phyloP scores from a whole-genome alignment of 78 protist genomes.

The Paulinella micropora region DNA sequence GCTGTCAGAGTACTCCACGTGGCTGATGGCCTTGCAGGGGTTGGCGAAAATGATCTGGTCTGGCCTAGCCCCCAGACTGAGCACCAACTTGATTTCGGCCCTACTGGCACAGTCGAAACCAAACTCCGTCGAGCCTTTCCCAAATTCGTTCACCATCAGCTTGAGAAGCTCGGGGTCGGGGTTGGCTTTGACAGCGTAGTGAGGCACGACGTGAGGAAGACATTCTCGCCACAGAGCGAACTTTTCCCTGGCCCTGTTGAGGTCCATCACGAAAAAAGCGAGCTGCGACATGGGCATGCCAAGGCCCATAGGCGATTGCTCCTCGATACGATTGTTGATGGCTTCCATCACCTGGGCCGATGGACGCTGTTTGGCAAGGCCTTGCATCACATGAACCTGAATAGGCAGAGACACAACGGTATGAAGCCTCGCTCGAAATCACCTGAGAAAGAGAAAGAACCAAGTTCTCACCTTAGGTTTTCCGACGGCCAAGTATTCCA shows the following conservation, averaged over 20 bases:
- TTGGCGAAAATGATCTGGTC: slow-evolving; percentile 27
- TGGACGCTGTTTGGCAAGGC: too few species aligned
- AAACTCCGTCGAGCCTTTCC: background rate
- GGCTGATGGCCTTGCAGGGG: slow-evolving; percentile 32
- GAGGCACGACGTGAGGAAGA: slow-evolving; percentile 23
- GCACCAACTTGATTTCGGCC: slow-evolving; percentile 20
- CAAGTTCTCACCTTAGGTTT: too few species aligned
- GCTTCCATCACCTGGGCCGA: too few species aligned
- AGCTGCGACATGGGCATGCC: too few species aligned
- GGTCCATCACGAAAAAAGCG: slow-evolving; percentile 15
- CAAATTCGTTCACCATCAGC: slow-evolving; percentile 2
- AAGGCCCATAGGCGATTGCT: too few species aligned
- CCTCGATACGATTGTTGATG: too few species aligned
- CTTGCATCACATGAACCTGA: too few species aligned
- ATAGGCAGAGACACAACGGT: too few species aligned
- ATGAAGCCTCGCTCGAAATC: too few species aligned
- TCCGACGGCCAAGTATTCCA: too few species aligned
- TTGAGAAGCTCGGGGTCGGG: background rate
- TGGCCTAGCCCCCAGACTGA: background rate
- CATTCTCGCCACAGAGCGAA: background rate
- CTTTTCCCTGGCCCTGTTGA: background rate
- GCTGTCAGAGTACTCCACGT: slow-evolving; percentile 5
- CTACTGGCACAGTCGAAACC: slow-evolving; percentile 33
- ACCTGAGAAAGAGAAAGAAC: too few species aligned
- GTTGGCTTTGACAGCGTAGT: slow-evolving; percentile 39